Evolutionary conservation across 1,284 basidiomycete species (phyloP).

Genomic region (Fomitopsis pinicola): DNA sequence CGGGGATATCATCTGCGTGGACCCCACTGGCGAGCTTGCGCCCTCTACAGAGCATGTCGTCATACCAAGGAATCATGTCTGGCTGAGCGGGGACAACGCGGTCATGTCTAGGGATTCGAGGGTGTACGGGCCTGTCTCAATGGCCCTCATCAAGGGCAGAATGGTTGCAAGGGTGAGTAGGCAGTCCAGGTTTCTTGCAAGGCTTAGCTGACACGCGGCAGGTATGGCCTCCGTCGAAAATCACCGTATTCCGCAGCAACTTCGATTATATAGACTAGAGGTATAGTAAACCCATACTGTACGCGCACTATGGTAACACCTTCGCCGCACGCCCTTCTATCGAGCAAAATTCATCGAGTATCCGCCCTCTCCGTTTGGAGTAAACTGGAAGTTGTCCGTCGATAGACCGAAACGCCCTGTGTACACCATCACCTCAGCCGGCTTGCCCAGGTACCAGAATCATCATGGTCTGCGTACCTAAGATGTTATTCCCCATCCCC

Average conservation of each 20-base stretch:
- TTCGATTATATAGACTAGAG: conserved; percentile 22
- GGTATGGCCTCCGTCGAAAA: conserved; percentile 18
- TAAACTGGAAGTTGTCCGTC: conserved; percentile 94
- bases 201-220: conserved; percentile 5
- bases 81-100: conserved; percentile 91
- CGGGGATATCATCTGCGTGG: conserved; percentile 87
- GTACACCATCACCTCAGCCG: neutral
- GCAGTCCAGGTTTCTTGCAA: conserved; percentile 19
- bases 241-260: conserved; percentile 19
- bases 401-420: conserved; percentile 83
- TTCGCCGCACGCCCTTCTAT: conserved; percentile 20
- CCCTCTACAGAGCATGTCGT: conserved; percentile 67
- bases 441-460: neutral
- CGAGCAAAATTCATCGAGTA: conserved; percentile 87
- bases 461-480: conserved; percentile 51
- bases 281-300: neutral
- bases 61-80: conserved; percentile 84
- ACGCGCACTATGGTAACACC: neutral
- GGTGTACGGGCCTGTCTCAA: conserved; percentile 87
- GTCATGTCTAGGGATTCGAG: conserved; percentile 84
- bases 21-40: conserved; percentile 66
- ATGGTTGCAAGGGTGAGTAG: conserved; percentile 66
- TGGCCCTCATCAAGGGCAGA: conserved; percentile 77
- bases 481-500: conserved; percentile 84
- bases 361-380: conserved; percentile 87